Percentiles rank a stretch among this genome's conserved stretches.
phyloP scores from a whole-genome alignment of 2,329 filamentous ascomycete genomes.

The Microdochium trichocladiopsis region DNA sequence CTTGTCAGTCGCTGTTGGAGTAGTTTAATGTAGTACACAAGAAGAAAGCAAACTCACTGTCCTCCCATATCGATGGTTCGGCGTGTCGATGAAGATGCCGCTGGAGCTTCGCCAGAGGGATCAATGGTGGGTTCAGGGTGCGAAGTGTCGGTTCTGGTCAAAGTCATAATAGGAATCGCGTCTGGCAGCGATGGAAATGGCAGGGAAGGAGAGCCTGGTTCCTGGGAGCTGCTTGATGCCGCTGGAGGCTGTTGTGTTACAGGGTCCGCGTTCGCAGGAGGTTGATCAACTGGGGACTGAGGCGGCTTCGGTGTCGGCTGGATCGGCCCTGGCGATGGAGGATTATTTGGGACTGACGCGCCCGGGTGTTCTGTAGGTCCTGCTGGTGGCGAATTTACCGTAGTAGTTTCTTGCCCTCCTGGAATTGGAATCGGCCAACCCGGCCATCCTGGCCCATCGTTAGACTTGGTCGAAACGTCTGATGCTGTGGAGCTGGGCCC shows the following conservation, averaged over 20 bases:
- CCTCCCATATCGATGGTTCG: not conserved
- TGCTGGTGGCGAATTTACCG: not conserved
- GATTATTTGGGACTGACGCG: no score
- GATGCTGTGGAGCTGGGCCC: not conserved
- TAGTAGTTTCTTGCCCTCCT: not conserved
- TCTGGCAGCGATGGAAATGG: not conserved
- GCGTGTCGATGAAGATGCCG: not conserved
- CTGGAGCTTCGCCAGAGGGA: not conserved
- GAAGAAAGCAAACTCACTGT: not conserved
- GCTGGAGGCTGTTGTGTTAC: no score
- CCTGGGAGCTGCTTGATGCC: no score
- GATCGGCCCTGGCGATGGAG: no score
- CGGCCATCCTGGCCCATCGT: not conserved
- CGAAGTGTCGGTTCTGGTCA: not conserved
- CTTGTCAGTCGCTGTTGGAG: no score
- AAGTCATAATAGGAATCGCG: not conserved
- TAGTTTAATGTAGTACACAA: no score
- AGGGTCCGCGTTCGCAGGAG: no score
- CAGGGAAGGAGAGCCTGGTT: not conserved
- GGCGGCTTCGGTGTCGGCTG: no score
- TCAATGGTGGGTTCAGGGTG: not conserved
- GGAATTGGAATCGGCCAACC: not conserved
- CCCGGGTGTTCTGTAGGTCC: no score
- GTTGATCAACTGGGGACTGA: no score
- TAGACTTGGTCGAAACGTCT: not conserved